phyloP scores from a whole-genome alignment of 2,329 filamentous ascomycete species.

The Arachnopeziza araneosa region DNA sequence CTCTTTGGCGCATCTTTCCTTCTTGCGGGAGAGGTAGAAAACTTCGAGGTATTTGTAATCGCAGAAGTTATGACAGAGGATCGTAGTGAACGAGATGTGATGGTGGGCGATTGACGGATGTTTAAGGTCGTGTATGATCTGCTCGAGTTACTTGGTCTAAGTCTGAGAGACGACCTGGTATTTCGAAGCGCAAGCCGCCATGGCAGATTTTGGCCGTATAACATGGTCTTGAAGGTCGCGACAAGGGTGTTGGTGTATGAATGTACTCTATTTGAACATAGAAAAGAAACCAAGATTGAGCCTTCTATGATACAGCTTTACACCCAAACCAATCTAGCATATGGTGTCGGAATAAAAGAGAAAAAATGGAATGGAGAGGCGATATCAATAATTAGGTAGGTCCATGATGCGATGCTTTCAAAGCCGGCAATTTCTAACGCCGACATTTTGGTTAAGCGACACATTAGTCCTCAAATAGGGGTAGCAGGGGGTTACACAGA shows the following conservation, averaged over 20 bases:
- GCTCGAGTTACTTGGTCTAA: constrained; percentile 12
- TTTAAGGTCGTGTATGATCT: constrained; percentile 23
- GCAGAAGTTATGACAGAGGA: constrained; percentile 51
- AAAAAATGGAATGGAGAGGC: background rate
- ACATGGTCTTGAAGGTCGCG: constrained; percentile 38
- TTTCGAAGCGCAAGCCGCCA: constrained; percentile 52
- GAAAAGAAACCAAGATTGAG: background rate
- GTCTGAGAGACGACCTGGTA: constrained; percentile 17
- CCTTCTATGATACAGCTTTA: background rate
- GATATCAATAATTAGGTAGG: background rate
- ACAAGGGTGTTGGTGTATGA: background rate
- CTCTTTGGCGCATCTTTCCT: constrained; percentile 35
- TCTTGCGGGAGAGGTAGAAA: constrained; percentile 43
- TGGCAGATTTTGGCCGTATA: constrained; percentile 58
- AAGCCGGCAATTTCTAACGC: background rate
- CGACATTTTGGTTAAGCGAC: background rate
- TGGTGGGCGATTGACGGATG: constrained; percentile 41
- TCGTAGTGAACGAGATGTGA: constrained; percentile 59
- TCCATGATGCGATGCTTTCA: background rate
- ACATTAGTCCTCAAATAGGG: no score
- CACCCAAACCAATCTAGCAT: background rate
- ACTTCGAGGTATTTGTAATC: constrained; percentile 39
- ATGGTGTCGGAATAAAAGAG: background rate
- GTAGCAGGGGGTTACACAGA: no score
- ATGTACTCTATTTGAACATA: background rate